Evolutionary conservation across 805 yeast species (phyloP).

Genomic region (Hanseniaspora occidentalis): DNA sequence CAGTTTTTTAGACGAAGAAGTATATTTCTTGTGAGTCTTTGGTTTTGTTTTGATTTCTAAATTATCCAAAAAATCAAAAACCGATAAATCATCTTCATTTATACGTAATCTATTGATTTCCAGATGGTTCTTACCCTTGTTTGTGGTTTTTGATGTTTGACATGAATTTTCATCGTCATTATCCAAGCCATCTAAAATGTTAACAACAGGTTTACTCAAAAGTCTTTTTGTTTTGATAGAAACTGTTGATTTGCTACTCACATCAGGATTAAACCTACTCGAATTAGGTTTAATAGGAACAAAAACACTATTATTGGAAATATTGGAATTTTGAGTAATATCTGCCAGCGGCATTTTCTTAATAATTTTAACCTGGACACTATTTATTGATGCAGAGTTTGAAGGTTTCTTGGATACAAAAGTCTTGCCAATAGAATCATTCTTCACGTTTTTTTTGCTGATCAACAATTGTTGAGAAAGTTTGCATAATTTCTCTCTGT

Average conservation of each 20-base stretch:
- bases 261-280: no score
- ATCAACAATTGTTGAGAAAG: no score
- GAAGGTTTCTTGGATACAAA: no score
- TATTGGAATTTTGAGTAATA: not conserved
- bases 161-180: constrained; percentile 10
- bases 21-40: constrained; percentile 10
- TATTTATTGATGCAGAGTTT: not conserved
- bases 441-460: no score
- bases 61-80: constrained; percentile 30
- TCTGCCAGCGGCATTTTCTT: not conserved
- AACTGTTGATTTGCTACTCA: no score
- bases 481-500: no score
- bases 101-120: constrained; percentile 14
- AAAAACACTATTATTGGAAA: not conserved
- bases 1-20: not conserved
- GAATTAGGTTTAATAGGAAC: not conserved
- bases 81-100: constrained; percentile 25
- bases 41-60: constrained; percentile 12
- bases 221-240: constrained; percentile 14
- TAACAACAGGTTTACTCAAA: constrained; percentile 20
- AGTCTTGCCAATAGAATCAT: no score
- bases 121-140: constrained; percentile 2
- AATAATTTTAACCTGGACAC: not conserved
- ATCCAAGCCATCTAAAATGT: constrained; percentile 13
- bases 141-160: no score